Evolutionary conservation across 805 yeast genomes (phyloP).

Genomic region (Candida pseudoglaebosa): DNA sequence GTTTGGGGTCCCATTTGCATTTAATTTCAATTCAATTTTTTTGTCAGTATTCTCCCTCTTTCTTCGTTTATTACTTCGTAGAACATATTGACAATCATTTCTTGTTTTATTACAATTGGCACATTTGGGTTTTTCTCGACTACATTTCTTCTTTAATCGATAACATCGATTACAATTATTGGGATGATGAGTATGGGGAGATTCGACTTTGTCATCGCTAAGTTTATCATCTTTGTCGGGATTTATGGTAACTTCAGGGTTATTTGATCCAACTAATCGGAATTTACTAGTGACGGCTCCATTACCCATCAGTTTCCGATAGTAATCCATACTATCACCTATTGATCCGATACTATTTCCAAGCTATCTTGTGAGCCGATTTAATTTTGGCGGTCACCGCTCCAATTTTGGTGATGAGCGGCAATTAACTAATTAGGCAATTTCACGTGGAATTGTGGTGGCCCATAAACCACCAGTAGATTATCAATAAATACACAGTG

Average conservation of each 20-base stretch:
- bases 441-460: no score
- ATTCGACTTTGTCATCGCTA: conserved; percentile 1
- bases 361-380: no score
- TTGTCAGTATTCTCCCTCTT: no score
- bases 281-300: conserved; percentile 37
- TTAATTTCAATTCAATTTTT: no score
- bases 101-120: conserved; percentile 33
- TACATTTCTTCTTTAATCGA: conserved; percentile 40
- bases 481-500: no score
- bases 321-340: conserved; percentile 35
- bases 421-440: no score
- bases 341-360: no score
- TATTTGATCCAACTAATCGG: conserved; percentile 13
- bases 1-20: no score
- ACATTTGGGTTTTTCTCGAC: conserved; percentile 35
- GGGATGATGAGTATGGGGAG: conserved; percentile 25
- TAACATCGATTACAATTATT: conserved; percentile 39
- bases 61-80: conserved; percentile 25
- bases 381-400: no score
- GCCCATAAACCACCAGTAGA: no score
- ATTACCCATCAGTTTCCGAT: conserved; percentile 35
- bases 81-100: conserved; percentile 34
- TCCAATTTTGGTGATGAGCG: no score
- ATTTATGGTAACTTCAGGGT: neutral
- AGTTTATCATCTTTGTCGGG: neutral